Evolutionary conservation across 2,329 filamentous ascomycete genomes (phyloP).

Genomic region (Fusarium dimerum): DNA sequence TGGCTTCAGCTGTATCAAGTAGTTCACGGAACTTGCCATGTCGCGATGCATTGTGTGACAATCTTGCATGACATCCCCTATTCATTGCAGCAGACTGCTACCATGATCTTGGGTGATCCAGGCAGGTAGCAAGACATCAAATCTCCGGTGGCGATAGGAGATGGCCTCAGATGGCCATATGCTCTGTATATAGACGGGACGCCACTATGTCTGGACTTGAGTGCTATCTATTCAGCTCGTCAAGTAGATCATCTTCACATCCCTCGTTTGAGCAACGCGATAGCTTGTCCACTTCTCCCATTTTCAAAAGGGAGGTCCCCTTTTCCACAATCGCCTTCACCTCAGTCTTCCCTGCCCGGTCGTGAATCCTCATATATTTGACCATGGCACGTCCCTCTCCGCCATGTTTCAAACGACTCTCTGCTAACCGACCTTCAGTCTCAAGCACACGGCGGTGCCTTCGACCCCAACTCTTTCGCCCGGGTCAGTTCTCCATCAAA

Average conservation of each 20-base stretch:
- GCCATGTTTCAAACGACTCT: not conserved
- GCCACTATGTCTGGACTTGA: not conserved
- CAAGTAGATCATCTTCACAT: too few relatives aligned
- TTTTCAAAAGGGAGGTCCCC: not conserved
- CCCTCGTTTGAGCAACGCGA: too few relatives aligned
- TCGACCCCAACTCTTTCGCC: conserved; percentile 22
- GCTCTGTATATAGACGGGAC: not conserved
- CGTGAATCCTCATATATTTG: conserved; percentile 14
- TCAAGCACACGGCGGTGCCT: conserved; percentile 26
- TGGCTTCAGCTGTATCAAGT: too few relatives aligned
- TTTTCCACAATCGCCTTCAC: not conserved
- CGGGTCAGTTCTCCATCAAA: conserved; percentile 8
- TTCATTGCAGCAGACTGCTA: too few relatives aligned
- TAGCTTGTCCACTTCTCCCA: not conserved
- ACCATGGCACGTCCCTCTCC: conserved; percentile 19
- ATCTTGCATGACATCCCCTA: too few relatives aligned
- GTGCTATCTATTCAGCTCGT: not conserved
- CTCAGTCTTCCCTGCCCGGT: not conserved
- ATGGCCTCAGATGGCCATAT: not conserved
- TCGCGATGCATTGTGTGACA: too few relatives aligned
- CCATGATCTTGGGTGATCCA: too few relatives aligned
- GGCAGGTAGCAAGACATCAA: not conserved
- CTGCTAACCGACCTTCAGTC: conserved; percentile 13
- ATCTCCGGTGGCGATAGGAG: conserved; percentile 16
- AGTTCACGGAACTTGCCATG: too few relatives aligned